Evolutionary conservation across 2,329 filamentous ascomycete genomes (phyloP).

Genomic region (Sporothrix dimorphospora): DNA sequence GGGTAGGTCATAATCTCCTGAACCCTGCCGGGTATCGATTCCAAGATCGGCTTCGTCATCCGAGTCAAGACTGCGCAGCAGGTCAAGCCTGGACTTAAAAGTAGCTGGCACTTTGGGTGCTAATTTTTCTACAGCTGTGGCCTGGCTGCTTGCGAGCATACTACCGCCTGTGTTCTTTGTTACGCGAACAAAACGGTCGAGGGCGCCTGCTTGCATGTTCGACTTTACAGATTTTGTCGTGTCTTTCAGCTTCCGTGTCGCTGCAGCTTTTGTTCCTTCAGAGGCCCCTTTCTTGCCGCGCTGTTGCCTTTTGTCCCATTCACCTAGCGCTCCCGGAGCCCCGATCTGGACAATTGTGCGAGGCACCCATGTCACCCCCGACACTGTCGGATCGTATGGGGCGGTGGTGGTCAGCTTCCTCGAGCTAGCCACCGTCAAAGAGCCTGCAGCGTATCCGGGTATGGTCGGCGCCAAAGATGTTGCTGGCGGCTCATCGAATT

Average conservation of each 20-base stretch:
- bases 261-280: conserved; percentile 26
- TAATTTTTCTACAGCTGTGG: not conserved
- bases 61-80: not conserved
- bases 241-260: conserved; percentile 16
- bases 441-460: conserved; percentile 19
- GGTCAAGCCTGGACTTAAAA: not conserved
- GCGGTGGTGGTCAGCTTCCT: conserved; percentile 39
- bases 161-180: conserved; percentile 39
- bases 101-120: not conserved
- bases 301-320: conserved; percentile 57
- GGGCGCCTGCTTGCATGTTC: conserved; percentile 38
- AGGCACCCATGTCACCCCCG: conserved; percentile 70
- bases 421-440: conserved; percentile 25
- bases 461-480: conserved; percentile 29
- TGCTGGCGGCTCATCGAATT: conserved; percentile 48
- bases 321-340: conserved; percentile 65
- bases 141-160: not conserved
- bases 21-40: not conserved
- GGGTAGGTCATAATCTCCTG: not conserved
- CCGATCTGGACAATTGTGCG: conserved; percentile 66
- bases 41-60: not conserved
- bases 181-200: conserved; percentile 46
- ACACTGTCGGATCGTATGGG: conserved; percentile 65
- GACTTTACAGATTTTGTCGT: not conserved
- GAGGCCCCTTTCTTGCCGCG: conserved; percentile 31